phyloP scores from a whole-genome alignment of 1,284 basidiomycete species.

The Trametes pubescens region DNA sequence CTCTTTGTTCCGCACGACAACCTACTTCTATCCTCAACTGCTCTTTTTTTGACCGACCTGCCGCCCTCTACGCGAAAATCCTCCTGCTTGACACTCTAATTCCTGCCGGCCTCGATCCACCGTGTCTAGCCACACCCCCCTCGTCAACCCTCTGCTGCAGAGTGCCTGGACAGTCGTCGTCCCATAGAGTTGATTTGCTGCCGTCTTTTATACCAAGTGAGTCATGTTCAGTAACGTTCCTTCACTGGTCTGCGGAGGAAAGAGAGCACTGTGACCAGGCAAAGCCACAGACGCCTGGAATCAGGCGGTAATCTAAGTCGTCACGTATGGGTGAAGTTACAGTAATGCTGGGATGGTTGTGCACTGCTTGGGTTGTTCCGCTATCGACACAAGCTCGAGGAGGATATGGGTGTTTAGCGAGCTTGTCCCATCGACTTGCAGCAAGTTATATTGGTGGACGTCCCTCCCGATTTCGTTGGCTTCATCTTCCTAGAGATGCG shows the following conservation, averaged over 20 bases:
- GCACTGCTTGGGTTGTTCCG: too few relatives aligned
- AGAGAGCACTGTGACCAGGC: background rate
- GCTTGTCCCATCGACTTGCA: background rate
- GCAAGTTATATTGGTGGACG: background rate
- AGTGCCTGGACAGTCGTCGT: constrained; percentile 20
- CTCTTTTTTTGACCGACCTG: background rate
- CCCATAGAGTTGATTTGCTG: constrained; percentile 8
- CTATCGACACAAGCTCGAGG: too few relatives aligned
- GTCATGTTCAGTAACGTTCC: background rate
- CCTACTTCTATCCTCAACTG: background rate
- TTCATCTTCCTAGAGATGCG: background rate
- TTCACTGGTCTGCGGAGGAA: background rate
- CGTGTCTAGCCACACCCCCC: background rate
- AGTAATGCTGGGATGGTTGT: too few relatives aligned
- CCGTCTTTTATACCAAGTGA: constrained; percentile 24
- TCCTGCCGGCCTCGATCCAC: background rate
- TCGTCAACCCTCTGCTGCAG: constrained; percentile 5
- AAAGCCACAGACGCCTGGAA: background rate
- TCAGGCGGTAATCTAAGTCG: too few relatives aligned
- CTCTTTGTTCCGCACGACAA: background rate
- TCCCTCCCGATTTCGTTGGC: background rate
- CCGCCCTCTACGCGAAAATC: background rate
- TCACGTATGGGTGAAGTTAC: too few relatives aligned
- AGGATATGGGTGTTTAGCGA: too few relatives aligned
- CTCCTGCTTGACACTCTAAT: background rate